Percentiles rank a stretch among this genome's conserved stretches.
Evolutionary conservation across 2,329 filamentous ascomycete genomes (phyloP).

Genomic region (Ceratocystis colombiana): DNA sequence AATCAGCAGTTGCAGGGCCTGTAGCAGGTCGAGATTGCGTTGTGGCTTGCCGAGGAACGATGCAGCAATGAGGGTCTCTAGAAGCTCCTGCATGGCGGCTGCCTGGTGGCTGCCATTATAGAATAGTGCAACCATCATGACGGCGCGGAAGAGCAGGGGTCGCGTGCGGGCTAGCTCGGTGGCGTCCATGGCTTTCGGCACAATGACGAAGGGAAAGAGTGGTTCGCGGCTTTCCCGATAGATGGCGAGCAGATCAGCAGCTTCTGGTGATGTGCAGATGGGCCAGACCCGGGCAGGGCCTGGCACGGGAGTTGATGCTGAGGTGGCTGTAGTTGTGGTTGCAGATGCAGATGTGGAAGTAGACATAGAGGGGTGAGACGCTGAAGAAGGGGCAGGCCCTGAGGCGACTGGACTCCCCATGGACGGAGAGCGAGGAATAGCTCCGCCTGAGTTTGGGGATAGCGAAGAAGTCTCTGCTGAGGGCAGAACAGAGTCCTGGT

Average conservation of each 20-base stretch:
- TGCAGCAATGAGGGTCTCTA: slow-evolving; percentile 37
- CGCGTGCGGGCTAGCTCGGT: slow-evolving; percentile 33
- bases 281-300: slow-evolving; percentile 24
- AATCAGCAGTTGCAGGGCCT: slow-evolving; percentile 39
- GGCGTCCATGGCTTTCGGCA: slow-evolving; percentile 34
- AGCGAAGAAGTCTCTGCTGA: neutral
- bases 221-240: slow-evolving; percentile 33
- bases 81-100: slow-evolving; percentile 37
- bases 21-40: slow-evolving; percentile 40
- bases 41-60: slow-evolving; percentile 36
- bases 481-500: neutral
- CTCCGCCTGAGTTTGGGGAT: neutral
- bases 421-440: neutral
- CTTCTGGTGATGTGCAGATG: slow-evolving; percentile 34
- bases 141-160: slow-evolving; percentile 42
- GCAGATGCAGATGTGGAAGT: neutral
- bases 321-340: slow-evolving; percentile 23
- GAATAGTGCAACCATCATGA: slow-evolving; percentile 39
- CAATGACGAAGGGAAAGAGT: slow-evolving; percentile 40
- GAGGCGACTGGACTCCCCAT: slow-evolving; percentile 3
- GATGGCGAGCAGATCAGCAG: slow-evolving; percentile 34
- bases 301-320: slow-evolving; percentile 21
- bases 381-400: neutral
- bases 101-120: slow-evolving; percentile 39
- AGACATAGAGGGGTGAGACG: slow-evolving; percentile 14